phyloP scores from a whole-genome alignment of 306 rosid genomes.

The Canavalia ensiformis region DNA sequence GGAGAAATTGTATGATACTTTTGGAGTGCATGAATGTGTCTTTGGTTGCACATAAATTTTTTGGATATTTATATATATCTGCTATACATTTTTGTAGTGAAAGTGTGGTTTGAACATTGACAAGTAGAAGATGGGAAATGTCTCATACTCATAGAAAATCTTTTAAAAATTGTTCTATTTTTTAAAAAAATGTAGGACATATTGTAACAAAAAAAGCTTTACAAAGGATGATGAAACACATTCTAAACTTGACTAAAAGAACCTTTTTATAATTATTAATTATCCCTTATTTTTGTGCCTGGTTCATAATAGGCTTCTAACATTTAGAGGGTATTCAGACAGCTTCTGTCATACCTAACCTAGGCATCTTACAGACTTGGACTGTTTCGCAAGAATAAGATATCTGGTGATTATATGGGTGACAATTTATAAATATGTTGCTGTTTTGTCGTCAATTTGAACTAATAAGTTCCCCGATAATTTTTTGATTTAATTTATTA shows the following conservation, averaged over 20 bases:
- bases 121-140: neutral
- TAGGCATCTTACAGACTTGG: neutral
- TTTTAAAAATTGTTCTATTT: neutral
- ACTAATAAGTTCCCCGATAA: neutral
- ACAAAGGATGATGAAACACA: neutral
- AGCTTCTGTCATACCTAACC: slow-evolving; percentile 7
- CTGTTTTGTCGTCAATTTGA: neutral
- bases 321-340: neutral
- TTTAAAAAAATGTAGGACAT: neutral
- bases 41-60: neutral
- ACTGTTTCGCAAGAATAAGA: neutral
- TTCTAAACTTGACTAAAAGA: neutral
- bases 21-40: neutral
- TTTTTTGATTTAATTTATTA: slow-evolving; percentile 3
- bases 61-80: neutral
- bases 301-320: slow-evolving; percentile 16
- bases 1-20: neutral
- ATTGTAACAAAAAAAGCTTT: neutral
- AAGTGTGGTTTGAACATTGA: neutral
- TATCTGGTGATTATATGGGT: slow-evolving; percentile 15
- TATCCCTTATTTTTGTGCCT: slow-evolving; percentile 3
- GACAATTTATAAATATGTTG: neutral
- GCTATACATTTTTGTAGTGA: no score
- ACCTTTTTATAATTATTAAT: neutral
- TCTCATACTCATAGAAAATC: neutral